A percentile compares a stretch with the other conserved stretches of the same genome.
These are phyloP conservation scores for Maudiozyma serrabonitensis DNA, from an alignment of 805 yeast species.

Conservation along the genomic window DNA sequence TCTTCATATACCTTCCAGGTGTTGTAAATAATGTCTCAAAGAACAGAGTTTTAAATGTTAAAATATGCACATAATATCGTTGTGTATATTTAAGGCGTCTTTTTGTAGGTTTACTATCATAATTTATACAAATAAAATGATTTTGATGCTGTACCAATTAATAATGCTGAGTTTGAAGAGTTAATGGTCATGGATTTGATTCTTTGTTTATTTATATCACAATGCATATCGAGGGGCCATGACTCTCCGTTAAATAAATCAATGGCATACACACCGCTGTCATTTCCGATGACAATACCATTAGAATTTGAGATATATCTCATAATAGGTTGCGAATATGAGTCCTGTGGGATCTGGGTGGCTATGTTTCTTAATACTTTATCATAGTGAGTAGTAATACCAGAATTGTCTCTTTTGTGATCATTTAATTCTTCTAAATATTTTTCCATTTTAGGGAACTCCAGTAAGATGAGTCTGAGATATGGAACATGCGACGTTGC, in stretches of 20 bases:
- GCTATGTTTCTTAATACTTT: constrained; percentile 21
- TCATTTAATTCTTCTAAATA: not conserved
- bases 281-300: constrained; percentile 22
- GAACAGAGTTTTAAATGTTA: too few relatives aligned
- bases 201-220: constrained; percentile 23
- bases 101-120: not conserved
- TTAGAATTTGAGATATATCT: constrained; percentile 8
- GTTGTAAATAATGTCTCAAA: too few relatives aligned
- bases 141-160: constrained; percentile 14
- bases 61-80: too few relatives aligned
- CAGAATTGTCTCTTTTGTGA: not conserved
- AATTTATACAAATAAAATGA: not conserved
- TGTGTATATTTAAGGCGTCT: too few relatives aligned
- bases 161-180: constrained; percentile 5
- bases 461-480: constrained; percentile 53
- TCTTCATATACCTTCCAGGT: too few relatives aligned
- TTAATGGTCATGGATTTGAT: constrained; percentile 19
- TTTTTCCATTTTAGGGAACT: constrained; percentile 28
- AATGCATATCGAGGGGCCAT: constrained; percentile 27
- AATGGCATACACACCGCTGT: constrained; percentile 21
- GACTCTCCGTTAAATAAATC: constrained; percentile 22
- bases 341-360: constrained; percentile 21
- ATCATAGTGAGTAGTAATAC: constrained; percentile 14
- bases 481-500: constrained; percentile 75
- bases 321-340: constrained; percentile 24